Percentiles rank a stretch among this genome's conserved stretches.
Evolutionary conservation across 225 moss, liverwort and hornwort species (phyloP).

Genomic region (Bryum argenteum): DNA sequence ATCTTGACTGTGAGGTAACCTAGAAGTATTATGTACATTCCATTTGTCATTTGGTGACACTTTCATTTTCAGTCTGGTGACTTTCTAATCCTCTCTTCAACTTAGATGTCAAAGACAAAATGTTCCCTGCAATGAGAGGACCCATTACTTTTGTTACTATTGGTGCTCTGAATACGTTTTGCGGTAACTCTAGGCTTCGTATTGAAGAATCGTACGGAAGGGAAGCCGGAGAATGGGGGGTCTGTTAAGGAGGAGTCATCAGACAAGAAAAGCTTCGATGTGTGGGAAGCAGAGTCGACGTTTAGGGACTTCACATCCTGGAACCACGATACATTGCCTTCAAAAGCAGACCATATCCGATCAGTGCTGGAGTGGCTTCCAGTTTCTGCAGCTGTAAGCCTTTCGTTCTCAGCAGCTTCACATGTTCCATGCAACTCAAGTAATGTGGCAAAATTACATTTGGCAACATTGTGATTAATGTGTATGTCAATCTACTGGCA

Average conservation of each 20-base stretch:
- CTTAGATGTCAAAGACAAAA: neutral
- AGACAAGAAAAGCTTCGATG: slow-evolving; percentile 43
- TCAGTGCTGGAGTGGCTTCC: slow-evolving; percentile 65
- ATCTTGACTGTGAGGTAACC: too few relatives aligned
- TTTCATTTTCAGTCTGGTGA: too few relatives aligned
- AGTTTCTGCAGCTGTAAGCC: slow-evolving; percentile 55
- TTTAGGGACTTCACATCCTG: slow-evolving; percentile 55
- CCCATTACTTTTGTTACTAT: too few relatives aligned
- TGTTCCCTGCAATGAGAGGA: neutral
- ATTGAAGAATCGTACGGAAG: slow-evolving; percentile 45
- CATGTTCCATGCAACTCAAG: neutral
- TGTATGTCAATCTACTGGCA: slow-evolving; percentile 23
- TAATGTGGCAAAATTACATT: too few relatives aligned
- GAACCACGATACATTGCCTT: slow-evolving; percentile 67
- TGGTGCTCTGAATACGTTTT: slow-evolving; percentile 1
- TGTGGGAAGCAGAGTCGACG: slow-evolving; percentile 53
- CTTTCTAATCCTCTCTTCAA: too few relatives aligned
- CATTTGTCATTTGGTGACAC: too few relatives aligned
- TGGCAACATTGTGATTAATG: neutral
- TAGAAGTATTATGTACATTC: too few relatives aligned
- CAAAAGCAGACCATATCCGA: slow-evolving; percentile 53
- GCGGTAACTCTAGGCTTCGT: slow-evolving; percentile 42
- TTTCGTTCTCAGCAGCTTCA: neutral
- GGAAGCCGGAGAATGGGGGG: slow-evolving; percentile 24
- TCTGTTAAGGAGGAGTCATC: slow-evolving; percentile 21